A percentile compares a stretch with the other conserved stretches of the same genome.
Conservation (phyloP, 768 basidiomycete genomes). For the Phaffia australis region DNA sequence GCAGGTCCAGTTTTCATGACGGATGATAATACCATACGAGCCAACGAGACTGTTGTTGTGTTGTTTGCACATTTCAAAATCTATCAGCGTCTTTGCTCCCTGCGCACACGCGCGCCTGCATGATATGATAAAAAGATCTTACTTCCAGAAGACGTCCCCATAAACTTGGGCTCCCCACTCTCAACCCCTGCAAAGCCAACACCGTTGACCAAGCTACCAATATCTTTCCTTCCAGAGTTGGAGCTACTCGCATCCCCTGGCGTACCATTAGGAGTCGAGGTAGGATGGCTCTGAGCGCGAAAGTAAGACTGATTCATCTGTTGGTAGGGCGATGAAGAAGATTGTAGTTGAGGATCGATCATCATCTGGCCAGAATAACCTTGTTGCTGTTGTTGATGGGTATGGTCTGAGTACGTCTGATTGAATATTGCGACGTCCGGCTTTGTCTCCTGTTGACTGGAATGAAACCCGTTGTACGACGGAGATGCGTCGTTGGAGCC, state of each 20-base stretch:
- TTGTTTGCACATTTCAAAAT: not conserved
- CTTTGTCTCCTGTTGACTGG: too few species aligned
- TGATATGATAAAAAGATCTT: not conserved
- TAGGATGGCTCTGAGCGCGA: not conserved
- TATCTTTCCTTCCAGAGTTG: slow-evolving; percentile 14
- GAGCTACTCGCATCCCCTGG: slow-evolving; percentile 12
- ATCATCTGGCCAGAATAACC: not conserved
- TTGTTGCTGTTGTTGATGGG: slow-evolving; percentile 3
- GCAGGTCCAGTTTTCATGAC: slow-evolving; percentile 27
- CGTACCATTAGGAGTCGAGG: slow-evolving; percentile 3
- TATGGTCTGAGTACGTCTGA: not conserved
- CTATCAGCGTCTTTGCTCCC: not conserved
- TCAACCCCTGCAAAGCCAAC: slow-evolving; percentile 22
- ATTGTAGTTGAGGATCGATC: too few species aligned
- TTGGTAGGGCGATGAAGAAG: not conserved
- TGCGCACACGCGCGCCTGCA: too few species aligned
- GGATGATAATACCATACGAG: slow-evolving; percentile 25
- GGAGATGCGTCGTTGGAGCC: not conserved
- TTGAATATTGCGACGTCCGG: too few species aligned
- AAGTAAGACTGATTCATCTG: not conserved
- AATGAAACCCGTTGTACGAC: too few species aligned
- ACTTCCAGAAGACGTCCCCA: slow-evolving; percentile 23
- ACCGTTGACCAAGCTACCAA: slow-evolving; percentile 21
- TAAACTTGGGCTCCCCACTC: slow-evolving; percentile 22
- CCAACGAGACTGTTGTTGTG: slow-evolving; percentile 16